phyloP scores from a whole-genome alignment of 371 early-diverging fungal species.

The Rhizopus stolonifer region DNA sequence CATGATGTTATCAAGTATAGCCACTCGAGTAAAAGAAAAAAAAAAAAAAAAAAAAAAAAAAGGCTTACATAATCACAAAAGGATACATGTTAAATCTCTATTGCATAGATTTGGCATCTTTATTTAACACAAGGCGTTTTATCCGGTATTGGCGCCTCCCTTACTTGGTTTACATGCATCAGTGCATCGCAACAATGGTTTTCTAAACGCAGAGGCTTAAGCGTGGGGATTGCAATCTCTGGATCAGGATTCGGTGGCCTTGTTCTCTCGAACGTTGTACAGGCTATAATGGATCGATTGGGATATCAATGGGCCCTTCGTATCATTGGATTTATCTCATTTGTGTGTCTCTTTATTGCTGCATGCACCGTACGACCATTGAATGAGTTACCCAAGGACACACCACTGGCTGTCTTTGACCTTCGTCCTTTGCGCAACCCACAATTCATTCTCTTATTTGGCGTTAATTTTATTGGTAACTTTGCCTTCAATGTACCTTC shows the following conservation, averaged over 20 bases:
- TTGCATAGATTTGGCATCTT: constrained; percentile 55
- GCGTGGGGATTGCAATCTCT: constrained; percentile 69
- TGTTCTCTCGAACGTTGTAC: constrained; percentile 58
- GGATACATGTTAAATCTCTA: too few relatives aligned
- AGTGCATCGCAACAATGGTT: constrained; percentile 68
- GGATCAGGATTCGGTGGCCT: constrained; percentile 79
- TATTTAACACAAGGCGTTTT: constrained; percentile 67
- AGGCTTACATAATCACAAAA: too few relatives aligned
- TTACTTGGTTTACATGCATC: constrained; percentile 40
- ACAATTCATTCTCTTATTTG: constrained; percentile 33
- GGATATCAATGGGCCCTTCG: constrained; percentile 51
- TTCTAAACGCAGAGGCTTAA: constrained; percentile 58
- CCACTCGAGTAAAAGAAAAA: constrained; percentile 51
- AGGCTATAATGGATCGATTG: constrained; percentile 24
- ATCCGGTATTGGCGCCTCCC: constrained; percentile 59
- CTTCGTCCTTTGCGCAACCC: constrained; percentile 32
- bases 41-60: constrained; percentile 6
- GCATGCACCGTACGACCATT: constrained; percentile 52
- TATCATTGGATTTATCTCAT: constrained; percentile 51
- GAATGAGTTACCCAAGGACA: constrained; percentile 20
- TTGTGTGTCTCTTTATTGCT: constrained; percentile 46
- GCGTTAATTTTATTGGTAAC: constrained; percentile 36
- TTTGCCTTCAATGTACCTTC: constrained; percentile 41
- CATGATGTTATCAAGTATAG: constrained; percentile 63
- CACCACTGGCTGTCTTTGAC: constrained; percentile 17